These are phyloP conservation scores for Diaporthe sp. DNA, from an alignment of 2,329 filamentous ascomycete species.

Conservation along the genomic window DNA sequence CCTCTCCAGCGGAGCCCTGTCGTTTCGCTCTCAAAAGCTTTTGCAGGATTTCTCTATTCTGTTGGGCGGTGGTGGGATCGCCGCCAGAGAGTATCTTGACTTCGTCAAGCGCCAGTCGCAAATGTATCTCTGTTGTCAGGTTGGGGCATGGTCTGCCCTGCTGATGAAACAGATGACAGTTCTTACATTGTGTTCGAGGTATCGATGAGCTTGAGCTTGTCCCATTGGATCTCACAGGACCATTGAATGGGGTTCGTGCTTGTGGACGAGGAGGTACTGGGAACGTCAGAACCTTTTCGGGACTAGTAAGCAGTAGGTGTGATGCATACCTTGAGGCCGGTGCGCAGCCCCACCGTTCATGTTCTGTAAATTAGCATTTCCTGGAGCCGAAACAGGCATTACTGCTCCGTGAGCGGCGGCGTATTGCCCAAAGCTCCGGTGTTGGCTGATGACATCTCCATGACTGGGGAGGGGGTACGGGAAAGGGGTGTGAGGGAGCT, in stretches of 20 bases:
- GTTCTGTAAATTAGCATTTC: not conserved
- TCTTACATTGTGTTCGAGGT: slow-evolving; percentile 71
- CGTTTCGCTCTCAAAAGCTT: slow-evolving; percentile 24
- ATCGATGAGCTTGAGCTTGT: slow-evolving; percentile 48
- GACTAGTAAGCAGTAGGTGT: too few species aligned
- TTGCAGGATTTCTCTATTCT: slow-evolving; percentile 32
- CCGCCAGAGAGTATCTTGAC: slow-evolving; percentile 58
- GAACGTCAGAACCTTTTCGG: not conserved
- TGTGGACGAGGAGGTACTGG: not conserved
- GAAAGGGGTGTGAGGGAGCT: not conserved
- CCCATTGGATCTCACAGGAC: not conserved
- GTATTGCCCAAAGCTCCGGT: not conserved
- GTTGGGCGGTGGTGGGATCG: not conserved
- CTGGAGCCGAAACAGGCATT: not conserved
- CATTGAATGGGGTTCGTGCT: not conserved
- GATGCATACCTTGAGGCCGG: not conserved
- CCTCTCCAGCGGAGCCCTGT: not conserved
- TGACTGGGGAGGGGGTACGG: slow-evolving; percentile 1
- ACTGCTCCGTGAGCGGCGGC: not conserved
- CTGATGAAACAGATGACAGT: slow-evolving; percentile 75
- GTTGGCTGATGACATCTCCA: not conserved
- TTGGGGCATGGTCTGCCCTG: slow-evolving; percentile 69
- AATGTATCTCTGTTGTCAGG: slow-evolving; percentile 71
- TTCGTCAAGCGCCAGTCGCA: slow-evolving; percentile 73
- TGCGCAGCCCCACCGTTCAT: not conserved